These are phyloP conservation scores for Geranomyces michiganensis DNA, from an alignment of 192 early-diverging fungal genomes.

Conservation along the genomic window DNA sequence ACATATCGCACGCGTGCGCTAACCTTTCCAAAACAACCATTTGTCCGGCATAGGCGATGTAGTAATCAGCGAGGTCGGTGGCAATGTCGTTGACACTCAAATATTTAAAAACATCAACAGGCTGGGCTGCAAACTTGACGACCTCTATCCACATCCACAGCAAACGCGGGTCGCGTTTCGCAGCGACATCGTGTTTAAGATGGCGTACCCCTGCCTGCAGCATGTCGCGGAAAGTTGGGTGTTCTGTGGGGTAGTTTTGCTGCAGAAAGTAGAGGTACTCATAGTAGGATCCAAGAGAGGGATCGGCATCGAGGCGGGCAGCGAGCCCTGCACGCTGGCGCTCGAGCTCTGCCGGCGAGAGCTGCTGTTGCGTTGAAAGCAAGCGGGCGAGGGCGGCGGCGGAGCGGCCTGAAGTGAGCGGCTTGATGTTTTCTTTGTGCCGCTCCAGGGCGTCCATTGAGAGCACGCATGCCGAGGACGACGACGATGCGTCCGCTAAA, in stretches of 20 bases:
- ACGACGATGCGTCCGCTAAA: no score
- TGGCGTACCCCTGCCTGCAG: slow-evolving; percentile 37
- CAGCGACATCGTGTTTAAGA: slow-evolving; percentile 44
- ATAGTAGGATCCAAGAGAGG: slow-evolving; percentile 46
- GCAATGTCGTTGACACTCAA: slow-evolving; percentile 76
- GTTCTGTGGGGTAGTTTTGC: slow-evolving; percentile 34
- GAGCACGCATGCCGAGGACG: background rate
- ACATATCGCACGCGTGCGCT: background rate
- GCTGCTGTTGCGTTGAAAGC: slow-evolving; percentile 19
- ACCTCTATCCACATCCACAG: slow-evolving; percentile 68
- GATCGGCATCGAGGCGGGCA: slow-evolving; percentile 4
- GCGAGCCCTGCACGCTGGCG: slow-evolving; percentile 2
- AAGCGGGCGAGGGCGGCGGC: slow-evolving; percentile 51
- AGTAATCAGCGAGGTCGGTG: slow-evolving; percentile 61
- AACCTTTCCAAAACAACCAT: slow-evolving; percentile 53
- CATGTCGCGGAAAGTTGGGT: slow-evolving; percentile 17
- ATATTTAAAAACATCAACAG: slow-evolving; percentile 76
- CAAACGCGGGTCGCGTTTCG: slow-evolving; percentile 54
- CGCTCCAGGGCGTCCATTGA: slow-evolving; percentile 55
- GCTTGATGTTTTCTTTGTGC: slow-evolving; percentile 81
- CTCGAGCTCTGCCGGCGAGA: slow-evolving; percentile 8
- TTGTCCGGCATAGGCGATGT: slow-evolving; percentile 73
- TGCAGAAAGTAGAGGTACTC: slow-evolving; percentile 47
- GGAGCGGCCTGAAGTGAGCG: slow-evolving; percentile 65
- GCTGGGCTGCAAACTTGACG: slow-evolving; percentile 46